phyloP scores from a whole-genome alignment of 2,329 filamentous ascomycete species.

The Penicillium brevicompactum region DNA sequence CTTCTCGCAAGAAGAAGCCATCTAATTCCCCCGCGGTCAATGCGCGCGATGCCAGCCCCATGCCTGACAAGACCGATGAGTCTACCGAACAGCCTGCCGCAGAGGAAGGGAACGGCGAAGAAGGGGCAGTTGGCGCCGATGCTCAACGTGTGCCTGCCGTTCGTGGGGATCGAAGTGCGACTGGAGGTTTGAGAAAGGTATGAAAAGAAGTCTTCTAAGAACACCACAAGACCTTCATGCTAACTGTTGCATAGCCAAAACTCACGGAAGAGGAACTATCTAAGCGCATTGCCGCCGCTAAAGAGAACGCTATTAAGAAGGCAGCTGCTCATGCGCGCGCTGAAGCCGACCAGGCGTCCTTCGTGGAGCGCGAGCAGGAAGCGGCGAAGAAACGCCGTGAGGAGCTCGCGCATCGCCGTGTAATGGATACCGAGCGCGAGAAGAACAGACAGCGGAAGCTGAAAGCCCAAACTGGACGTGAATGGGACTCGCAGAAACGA shows the following conservation, averaged over 20 bases:
- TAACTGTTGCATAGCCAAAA: conserved; percentile 53
- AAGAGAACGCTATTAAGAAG: conserved; percentile 62
- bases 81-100: conserved; percentile 14
- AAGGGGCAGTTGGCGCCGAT: conserved; percentile 22
- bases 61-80: conserved; percentile 17
- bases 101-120: conserved; percentile 16
- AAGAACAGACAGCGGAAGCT: conserved; percentile 62
- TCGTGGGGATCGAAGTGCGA: conserved; percentile 56
- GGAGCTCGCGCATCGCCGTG: conserved; percentile 52
- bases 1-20: conserved; percentile 16
- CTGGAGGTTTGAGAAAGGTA: conserved; percentile 55
- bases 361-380: conserved; percentile 64
- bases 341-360: conserved; percentile 68
- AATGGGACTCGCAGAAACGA: conserved; percentile 65
- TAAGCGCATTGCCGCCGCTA: conserved; percentile 62
- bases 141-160: conserved; percentile 48
- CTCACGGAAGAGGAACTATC: conserved; percentile 66
- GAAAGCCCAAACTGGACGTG: conserved; percentile 58
- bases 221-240: neutral
- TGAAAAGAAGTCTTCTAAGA: neutral
- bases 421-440: conserved; percentile 65
- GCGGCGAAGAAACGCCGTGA: conserved; percentile 59
- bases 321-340: conserved; percentile 64
- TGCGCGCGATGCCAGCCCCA: conserved; percentile 18
- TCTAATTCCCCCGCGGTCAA: conserved; percentile 16